These are phyloP conservation scores for Chenopodium suecicum DNA, from an alignment of 148 eudicot species.

Conservation along the genomic window DNA sequence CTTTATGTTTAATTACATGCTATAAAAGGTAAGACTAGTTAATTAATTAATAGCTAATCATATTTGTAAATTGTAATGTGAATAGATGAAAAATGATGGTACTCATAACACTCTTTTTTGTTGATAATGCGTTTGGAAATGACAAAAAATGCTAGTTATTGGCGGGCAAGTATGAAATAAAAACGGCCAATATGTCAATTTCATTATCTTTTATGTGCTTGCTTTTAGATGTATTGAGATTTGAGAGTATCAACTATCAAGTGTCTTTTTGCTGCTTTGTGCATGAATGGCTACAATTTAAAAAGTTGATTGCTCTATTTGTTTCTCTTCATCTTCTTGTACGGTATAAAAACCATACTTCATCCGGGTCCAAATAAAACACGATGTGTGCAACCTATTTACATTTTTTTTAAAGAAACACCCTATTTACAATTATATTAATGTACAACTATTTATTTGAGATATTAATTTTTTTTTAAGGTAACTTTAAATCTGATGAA, in stretches of 20 bases:
- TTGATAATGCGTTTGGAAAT: conserved; percentile 3
- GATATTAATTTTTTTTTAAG: no score
- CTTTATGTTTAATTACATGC: no score
- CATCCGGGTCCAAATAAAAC: no score
- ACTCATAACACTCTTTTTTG: neutral
- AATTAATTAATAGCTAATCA: no score
- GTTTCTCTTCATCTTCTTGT: neutral
- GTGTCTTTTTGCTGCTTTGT: conserved; percentile 14
- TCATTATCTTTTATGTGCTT: neutral
- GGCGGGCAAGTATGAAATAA: conserved; percentile 7
- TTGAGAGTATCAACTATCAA: conserved; percentile 1
- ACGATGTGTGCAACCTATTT: no score
- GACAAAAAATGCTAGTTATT: conserved; percentile 3
- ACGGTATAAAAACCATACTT: no score
- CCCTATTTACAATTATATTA: no score
- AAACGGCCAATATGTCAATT: conserved; percentile 6
- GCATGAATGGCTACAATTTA: neutral
- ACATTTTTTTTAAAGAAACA: no score
- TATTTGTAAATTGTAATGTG: neutral
- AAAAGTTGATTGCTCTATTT: neutral
- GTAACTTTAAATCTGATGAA: no score
- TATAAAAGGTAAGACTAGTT: no score
- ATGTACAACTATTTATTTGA: no score
- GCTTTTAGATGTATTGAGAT: neutral
- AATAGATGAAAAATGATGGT: neutral